These are phyloP conservation scores for Zostera marina DNA, from an alignment of 116 monocot species.

Conservation along the genomic window DNA sequence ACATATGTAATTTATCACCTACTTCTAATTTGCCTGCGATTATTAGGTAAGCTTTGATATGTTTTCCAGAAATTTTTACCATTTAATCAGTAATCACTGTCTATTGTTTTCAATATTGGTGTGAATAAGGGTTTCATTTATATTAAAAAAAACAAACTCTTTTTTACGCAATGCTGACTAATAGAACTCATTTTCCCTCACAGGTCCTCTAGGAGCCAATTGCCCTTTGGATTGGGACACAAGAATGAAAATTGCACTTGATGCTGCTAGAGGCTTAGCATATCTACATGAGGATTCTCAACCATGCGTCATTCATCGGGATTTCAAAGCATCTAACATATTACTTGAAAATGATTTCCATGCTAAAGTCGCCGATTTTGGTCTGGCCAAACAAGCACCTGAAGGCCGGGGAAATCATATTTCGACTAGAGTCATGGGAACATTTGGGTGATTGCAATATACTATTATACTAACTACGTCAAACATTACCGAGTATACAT, in stretches of 20 bases:
- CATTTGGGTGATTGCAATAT: slow-evolving; percentile 60
- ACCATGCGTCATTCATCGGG: slow-evolving; percentile 97
- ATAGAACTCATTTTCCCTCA: neutral
- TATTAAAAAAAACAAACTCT: too few relatives aligned
- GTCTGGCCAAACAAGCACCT: slow-evolving; percentile 94
- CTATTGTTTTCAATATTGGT: slow-evolving; percentile 85
- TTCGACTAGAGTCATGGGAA: slow-evolving; percentile 99
- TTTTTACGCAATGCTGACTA: neutral
- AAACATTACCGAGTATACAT: neutral
- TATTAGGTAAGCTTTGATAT: too few relatives aligned
- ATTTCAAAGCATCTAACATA: slow-evolving; percentile 98
- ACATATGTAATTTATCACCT: too few relatives aligned
- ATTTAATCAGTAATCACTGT: too few relatives aligned
- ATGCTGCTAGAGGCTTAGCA: slow-evolving; percentile 87
- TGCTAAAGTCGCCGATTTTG: slow-evolving; percentile 97
- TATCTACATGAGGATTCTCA: slow-evolving; percentile 99
- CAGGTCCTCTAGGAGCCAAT: slow-evolving; percentile 54
- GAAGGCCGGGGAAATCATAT: slow-evolving; percentile 78
- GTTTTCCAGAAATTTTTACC: too few relatives aligned
- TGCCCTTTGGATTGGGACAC: slow-evolving; percentile 93
- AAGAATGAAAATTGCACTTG: slow-evolving; percentile 97
- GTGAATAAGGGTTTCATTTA: too few relatives aligned
- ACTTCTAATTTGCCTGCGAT: too few relatives aligned
- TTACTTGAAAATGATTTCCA: slow-evolving; percentile 87
- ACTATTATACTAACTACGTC: neutral